These are phyloP conservation scores for Arthrobotrys sphaeroides DNA, from an alignment of 2,329 filamentous ascomycete genomes.

Conservation along the genomic window DNA sequence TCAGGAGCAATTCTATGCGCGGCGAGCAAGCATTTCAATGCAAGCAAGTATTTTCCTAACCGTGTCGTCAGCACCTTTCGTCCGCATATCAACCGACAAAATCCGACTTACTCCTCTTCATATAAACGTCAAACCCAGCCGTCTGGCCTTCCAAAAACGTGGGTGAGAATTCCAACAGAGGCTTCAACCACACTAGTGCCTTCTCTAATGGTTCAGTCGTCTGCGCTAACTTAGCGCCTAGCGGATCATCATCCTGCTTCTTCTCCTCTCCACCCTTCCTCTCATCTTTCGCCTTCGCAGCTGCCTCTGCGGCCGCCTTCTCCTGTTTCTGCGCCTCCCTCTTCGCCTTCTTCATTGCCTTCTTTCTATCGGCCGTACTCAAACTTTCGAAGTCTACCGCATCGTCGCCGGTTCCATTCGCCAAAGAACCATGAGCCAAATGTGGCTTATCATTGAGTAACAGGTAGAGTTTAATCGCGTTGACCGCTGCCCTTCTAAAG, in stretches of 20 bases:
- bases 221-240: slow-evolving; percentile 79
- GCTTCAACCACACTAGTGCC: slow-evolving; percentile 84
- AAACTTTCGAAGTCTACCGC: slow-evolving; percentile 65
- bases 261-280: slow-evolving; percentile 75
- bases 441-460: slow-evolving; percentile 79
- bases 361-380: slow-evolving; percentile 76
- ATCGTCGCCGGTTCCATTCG: slow-evolving; percentile 67
- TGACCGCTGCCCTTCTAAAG: slow-evolving; percentile 83
- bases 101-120: slow-evolving; percentile 73
- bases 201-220: slow-evolving; percentile 85
- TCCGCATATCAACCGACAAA: not conserved
- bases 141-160: slow-evolving; percentile 83
- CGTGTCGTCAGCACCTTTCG: slow-evolving; percentile 57
- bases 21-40: slow-evolving; percentile 83
- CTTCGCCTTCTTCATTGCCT: slow-evolving; percentile 87
- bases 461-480: slow-evolving; percentile 82
- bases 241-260: slow-evolving; percentile 90
- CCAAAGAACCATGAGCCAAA: slow-evolving; percentile 69
- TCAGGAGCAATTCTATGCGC: slow-evolving; percentile 74
- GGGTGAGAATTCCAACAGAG: slow-evolving; percentile 82
- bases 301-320: slow-evolving; percentile 80
- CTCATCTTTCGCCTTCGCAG: slow-evolving; percentile 83
- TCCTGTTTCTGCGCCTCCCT: slow-evolving; percentile 79
- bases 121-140: slow-evolving; percentile 87
- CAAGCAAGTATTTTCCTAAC: slow-evolving; percentile 84